phyloP scores from a whole-genome alignment of 352 stramenopile species.

The Phytophthora boehmeriae region DNA sequence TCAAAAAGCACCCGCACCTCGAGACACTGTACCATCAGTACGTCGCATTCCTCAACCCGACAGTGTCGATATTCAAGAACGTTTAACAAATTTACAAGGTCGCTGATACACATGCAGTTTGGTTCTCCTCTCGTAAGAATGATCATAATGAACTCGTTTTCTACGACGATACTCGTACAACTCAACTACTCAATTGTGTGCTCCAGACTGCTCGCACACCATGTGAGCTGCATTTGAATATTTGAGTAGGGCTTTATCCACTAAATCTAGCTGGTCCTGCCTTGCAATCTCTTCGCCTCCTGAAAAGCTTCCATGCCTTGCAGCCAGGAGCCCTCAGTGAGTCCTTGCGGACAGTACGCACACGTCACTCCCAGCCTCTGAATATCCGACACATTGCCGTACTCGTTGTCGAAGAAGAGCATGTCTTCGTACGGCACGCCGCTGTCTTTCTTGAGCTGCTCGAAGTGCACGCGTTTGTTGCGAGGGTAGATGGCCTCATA shows the following conservation, averaged over 20 bases:
- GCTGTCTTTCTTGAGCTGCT: conserved; percentile 88
- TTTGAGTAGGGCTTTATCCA: too few relatives aligned
- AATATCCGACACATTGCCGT: conserved; percentile 79
- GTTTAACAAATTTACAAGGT: conserved; percentile 19
- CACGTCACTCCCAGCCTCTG: conserved; percentile 73
- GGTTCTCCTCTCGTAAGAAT: too few relatives aligned
- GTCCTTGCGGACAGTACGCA: conserved; percentile 76
- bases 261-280: neutral
- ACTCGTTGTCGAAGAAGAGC: conserved; percentile 97
- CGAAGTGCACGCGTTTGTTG: conserved; percentile 93
- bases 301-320: conserved; percentile 78
- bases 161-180: too few relatives aligned
- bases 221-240: too few relatives aligned
- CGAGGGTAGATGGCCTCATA: conserved; percentile 86
- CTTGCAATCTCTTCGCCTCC: conserved; percentile 38
- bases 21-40: neutral
- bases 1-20: neutral
- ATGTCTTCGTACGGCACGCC: conserved; percentile 93
- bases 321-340: conserved; percentile 70
- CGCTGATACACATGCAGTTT: too few relatives aligned
- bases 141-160: too few relatives aligned
- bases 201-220: too few relatives aligned
- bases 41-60: neutral
- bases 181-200: too few relatives aligned
- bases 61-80: neutral